Percentiles rank a stretch among this genome's conserved stretches.
Evolutionary conservation across 139 green algal species (phyloP).

Genomic region (Edaphochlamys debaryana): DNA sequence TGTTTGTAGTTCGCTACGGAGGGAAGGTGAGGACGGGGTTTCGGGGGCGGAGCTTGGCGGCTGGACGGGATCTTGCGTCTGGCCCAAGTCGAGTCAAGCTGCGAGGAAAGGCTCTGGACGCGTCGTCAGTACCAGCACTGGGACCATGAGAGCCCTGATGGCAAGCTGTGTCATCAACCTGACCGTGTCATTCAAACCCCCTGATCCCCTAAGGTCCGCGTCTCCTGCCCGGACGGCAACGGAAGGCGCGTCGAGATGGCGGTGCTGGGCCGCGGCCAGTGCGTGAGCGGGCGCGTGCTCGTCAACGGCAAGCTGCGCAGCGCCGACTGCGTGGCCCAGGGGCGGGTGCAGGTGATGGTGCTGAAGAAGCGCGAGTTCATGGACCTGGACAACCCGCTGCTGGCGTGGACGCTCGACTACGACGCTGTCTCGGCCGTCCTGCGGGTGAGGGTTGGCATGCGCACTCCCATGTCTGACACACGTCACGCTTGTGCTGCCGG

Average conservation of each 20-base stretch:
- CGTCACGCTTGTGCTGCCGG: no score
- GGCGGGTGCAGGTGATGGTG: conserved; percentile 75
- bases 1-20: conserved; percentile 82
- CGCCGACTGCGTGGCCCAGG: conserved; percentile 76
- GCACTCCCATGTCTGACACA: no score
- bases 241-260: conserved; percentile 66
- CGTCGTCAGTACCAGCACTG: no score
- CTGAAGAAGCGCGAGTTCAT: conserved; percentile 82
- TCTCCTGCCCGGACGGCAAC: conserved; percentile 66
- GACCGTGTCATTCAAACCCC: no score
- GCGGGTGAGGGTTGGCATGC: conserved; percentile 33
- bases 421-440: conserved; percentile 71
- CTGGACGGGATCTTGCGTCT: no score
- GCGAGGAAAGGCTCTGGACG: no score
- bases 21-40: no score
- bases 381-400: conserved; percentile 80
- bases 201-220: conserved; percentile 58
- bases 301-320: conserved; percentile 80
- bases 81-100: no score
- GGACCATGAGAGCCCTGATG: no score
- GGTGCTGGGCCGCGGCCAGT: conserved; percentile 72
- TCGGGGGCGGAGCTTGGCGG: no score
- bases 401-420: conserved; percentile 83
- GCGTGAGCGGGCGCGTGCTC: conserved; percentile 79
- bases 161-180: conserved; percentile 66